Conservation (phyloP, 192 early-diverging fungal species). For the Borealophlyctis nickersoniae region DNA sequence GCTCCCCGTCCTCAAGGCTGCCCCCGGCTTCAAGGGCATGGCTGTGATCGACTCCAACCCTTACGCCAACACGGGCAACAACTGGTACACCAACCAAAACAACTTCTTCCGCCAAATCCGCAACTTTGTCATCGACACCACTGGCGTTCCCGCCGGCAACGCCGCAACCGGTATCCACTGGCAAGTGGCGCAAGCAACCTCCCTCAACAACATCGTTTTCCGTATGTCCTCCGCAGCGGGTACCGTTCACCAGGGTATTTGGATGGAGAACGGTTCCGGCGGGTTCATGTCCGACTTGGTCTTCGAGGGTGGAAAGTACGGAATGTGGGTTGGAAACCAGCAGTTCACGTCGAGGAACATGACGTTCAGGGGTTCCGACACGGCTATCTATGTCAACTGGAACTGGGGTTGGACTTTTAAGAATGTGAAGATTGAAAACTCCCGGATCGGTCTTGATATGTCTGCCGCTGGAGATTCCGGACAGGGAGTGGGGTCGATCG, state of each 20-base stretch:
- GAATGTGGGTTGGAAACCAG: constrained; percentile 42
- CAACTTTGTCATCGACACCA: constrained; percentile 41
- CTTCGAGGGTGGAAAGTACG: constrained; percentile 41
- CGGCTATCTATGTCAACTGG: constrained; percentile 41
- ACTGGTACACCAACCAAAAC: constrained; percentile 41
- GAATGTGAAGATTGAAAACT: constrained; percentile 30
- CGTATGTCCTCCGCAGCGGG: constrained; percentile 22
- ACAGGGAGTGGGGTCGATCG: constrained; percentile 28
- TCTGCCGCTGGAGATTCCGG: constrained; percentile 16
- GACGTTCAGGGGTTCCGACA: constrained; percentile 33
- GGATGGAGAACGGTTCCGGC: constrained; percentile 49
- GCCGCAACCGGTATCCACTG: constrained; percentile 38
- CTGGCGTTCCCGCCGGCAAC: constrained; percentile 22
- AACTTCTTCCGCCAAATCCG: constrained; percentile 46
- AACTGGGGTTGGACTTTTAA: constrained; percentile 48
- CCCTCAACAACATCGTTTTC: constrained; percentile 35
- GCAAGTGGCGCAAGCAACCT: constrained; percentile 46
- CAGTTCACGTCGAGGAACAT: constrained; percentile 39
- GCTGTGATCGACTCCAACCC: constrained; percentile 40
- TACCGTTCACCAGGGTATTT: constrained; percentile 39
- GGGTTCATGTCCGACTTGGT: constrained; percentile 42
- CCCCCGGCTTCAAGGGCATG: constrained; percentile 36
- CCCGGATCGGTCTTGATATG: constrained; percentile 39
- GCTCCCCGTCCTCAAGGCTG: constrained; percentile 35
- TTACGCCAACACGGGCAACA: constrained; percentile 18